Evolutionary conservation across 139 green algal species (phyloP).

Genomic region (Trebouxia sp.): DNA sequence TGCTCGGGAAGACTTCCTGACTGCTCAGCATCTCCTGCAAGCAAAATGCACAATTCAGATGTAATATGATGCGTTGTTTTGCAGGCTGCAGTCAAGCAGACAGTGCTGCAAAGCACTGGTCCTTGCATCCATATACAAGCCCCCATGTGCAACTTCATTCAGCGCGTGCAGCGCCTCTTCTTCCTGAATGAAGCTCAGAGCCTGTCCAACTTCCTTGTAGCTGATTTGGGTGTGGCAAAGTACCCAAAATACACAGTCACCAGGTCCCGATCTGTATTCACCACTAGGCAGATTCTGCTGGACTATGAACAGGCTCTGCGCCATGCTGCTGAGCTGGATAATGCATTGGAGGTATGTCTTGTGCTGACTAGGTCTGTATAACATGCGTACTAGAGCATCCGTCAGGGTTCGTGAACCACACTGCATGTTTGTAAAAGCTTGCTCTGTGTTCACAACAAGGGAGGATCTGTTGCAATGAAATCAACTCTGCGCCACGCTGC

Average conservation of each 20-base stretch:
- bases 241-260: conserved; percentile 69
- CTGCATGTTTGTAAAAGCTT: too few species aligned
- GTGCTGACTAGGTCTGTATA: neutral
- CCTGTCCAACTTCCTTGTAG: conserved; percentile 57
- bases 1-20: too few species aligned
- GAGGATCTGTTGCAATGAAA: neutral
- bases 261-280: conserved; percentile 57
- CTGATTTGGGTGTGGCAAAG: conserved; percentile 57
- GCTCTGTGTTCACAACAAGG: too few species aligned
- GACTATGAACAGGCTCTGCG: conserved; percentile 73
- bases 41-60: too few species aligned
- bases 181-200: conserved; percentile 75
- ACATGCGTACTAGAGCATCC: neutral
- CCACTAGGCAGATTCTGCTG: conserved; percentile 57
- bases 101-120: neutral
- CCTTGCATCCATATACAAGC: conserved; percentile 20
- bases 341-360: conserved; percentile 53
- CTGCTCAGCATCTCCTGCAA: too few species aligned
- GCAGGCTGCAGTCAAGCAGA: conserved; percentile 1
- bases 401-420: too few species aligned
- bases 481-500: neutral
- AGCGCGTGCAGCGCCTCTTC: conserved; percentile 74
- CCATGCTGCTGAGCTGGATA: conserved; percentile 55
- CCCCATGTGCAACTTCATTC: conserved; percentile 27
- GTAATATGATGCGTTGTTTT: neutral